Conservation (phyloP, 371 early-diverging fungal species). For the Apophysomyces ossiformis region DNA sequence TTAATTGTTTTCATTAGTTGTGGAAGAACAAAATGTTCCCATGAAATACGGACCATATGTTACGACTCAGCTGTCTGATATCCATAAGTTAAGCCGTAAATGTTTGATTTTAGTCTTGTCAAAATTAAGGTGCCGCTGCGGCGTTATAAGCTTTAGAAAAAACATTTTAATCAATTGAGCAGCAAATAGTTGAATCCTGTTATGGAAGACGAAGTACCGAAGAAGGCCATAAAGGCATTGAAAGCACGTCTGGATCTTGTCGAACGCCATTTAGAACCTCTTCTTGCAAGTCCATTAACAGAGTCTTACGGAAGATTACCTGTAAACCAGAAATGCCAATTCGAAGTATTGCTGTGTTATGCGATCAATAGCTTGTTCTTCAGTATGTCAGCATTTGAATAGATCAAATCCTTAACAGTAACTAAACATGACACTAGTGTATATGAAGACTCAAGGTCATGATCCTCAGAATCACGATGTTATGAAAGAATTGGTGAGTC, state of each 20-base stretch:
- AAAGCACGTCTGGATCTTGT: slow-evolving; percentile 42
- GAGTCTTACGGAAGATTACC: slow-evolving; percentile 55
- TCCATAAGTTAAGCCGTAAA: too few relatives aligned
- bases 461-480: slow-evolving; percentile 54
- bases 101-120: too few relatives aligned
- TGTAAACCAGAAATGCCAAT: slow-evolving; percentile 52
- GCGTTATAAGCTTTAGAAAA: too few relatives aligned
- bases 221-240: slow-evolving; percentile 43
- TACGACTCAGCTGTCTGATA: too few relatives aligned
- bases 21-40: too few relatives aligned
- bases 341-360: slow-evolving; percentile 58
- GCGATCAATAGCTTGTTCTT: slow-evolving; percentile 57
- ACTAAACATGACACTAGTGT: slow-evolving; percentile 35
- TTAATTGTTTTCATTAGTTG: too few relatives aligned
- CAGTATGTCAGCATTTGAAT: slow-evolving; percentile 40
- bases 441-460: slow-evolving; percentile 54
- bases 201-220: slow-evolving; percentile 27
- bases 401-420: background rate
- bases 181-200: background rate
- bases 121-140: too few relatives aligned
- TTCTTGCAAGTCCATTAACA: slow-evolving; percentile 42
- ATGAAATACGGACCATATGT: too few relatives aligned
- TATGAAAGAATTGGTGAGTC: slow-evolving; percentile 54
- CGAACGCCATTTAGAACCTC: slow-evolving; percentile 55
- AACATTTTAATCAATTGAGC: background rate